These are phyloP conservation scores for Neoboletus brunneissimus DNA, from an alignment of 768 basidiomycete genomes.

Conservation along the genomic window DNA sequence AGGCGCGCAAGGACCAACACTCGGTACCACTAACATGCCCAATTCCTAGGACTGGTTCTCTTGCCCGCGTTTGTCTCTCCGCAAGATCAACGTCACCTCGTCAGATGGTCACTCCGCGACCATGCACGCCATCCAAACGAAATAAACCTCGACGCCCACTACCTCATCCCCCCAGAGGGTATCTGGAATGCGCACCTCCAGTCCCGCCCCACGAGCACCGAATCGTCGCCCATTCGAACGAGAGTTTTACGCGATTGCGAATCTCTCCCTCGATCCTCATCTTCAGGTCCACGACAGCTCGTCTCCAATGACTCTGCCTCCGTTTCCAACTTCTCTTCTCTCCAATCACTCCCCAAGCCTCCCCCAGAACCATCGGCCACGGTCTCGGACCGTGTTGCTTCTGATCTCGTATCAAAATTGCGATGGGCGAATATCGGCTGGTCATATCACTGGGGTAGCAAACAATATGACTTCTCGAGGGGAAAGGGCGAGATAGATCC, in stretches of 20 bases:
- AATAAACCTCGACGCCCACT: slow-evolving; percentile 89
- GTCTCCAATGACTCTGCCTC: slow-evolving; percentile 72
- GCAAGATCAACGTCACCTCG: slow-evolving; percentile 62
- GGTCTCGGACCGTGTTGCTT: slow-evolving; percentile 46
- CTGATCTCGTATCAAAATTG: slow-evolving; percentile 67
- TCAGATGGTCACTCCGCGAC: slow-evolving; percentile 68
- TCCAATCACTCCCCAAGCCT: slow-evolving; percentile 57
- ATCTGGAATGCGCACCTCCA: slow-evolving; percentile 67
- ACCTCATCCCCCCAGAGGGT: slow-evolving; percentile 67
- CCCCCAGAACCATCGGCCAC: slow-evolving; percentile 65
- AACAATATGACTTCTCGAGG: slow-evolving; percentile 86
- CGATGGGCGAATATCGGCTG: slow-evolving; percentile 97
- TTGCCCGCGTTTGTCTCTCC: slow-evolving; percentile 71
- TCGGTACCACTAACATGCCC: not conserved
- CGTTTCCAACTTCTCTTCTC: slow-evolving; percentile 47
- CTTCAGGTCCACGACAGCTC: slow-evolving; percentile 59
- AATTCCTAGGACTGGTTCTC: slow-evolving; percentile 72
- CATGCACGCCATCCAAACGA: slow-evolving; percentile 82
- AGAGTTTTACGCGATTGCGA: slow-evolving; percentile 24
- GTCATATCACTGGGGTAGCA: slow-evolving; percentile 96
- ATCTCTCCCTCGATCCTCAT: slow-evolving; percentile 4
- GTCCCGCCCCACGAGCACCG: slow-evolving; percentile 34
- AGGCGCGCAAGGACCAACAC: slow-evolving; percentile 13
- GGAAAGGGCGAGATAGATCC: slow-evolving; percentile 62
- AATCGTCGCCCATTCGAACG: slow-evolving; percentile 41